Evolutionary conservation across 257 asterid genomes (phyloP), one percentile per base, ranked within the genome.

Genomic region (Ilex asprella): DNA sequence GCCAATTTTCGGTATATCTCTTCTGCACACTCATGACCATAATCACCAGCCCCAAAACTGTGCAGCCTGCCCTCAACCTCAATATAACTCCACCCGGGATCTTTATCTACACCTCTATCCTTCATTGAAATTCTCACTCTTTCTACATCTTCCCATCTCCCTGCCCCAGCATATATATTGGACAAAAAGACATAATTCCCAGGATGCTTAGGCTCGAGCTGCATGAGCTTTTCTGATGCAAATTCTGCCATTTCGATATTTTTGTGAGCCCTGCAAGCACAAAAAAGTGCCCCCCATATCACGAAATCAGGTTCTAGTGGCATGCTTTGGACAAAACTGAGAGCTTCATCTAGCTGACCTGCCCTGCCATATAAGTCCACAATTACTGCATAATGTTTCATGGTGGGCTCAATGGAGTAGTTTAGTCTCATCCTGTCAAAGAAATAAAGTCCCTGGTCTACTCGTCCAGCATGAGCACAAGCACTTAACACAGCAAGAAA

Each of bases 1-100:
- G 70, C 79, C 43, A 76, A 59, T 64, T 75, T 76, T 30, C 60
- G 70, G 68, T 64, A 49, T 59, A 78, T 79, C 60, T 75, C 73
- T 31, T 63, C 61, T 3, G 50, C 67, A 31, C 21, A 51, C 12
- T 53, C 58, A 67, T 72, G 81, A 66, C 73, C 69, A 60, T 39
- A 60, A 49, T 79, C 81, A 51, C 81, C 79, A 54, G 77, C 77
- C 49, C 63, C 72, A 73, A 79, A 79, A 27, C 62, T 75, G 54
- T 70, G 81, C 69, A 70, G 68, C 32, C 62, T 35, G 30, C 72
- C 77, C 64, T 67, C 67, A 60, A 76, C 69, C 70, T 73, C 84
- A 58, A 70, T 67, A 27, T 66, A 76, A 64, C 84, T 79, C 84
- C 81, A 76, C 62, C 84, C 81, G 46, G 84, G 77, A 61, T 74